Evolutionary conservation across 129 eudicot species (phyloP).

Genomic region (Dittrichia graveolens): DNA sequence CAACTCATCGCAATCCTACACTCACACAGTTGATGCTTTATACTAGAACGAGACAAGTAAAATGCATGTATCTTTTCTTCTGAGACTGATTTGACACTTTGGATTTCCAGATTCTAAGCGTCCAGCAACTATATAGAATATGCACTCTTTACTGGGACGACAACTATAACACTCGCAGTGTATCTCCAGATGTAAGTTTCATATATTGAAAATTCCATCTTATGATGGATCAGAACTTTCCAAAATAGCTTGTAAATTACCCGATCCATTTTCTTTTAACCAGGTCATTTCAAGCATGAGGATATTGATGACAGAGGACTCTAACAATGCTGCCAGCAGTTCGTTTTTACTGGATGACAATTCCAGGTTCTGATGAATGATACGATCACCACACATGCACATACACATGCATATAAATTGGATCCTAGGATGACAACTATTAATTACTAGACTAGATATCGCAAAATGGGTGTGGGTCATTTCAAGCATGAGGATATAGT

Average conservation of each 20-base stretch:
- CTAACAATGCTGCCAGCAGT: slow-evolving; percentile 70
- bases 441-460: not conserved
- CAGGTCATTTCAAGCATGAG: slow-evolving; percentile 96
- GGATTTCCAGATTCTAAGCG: slow-evolving; percentile 73
- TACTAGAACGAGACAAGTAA: too few species aligned
- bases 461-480: too few species aligned
- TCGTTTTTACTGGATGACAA: slow-evolving; percentile 87
- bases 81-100: slow-evolving; percentile 21
- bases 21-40: too few species aligned
- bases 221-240: not conserved
- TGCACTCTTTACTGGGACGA: slow-evolving; percentile 99
- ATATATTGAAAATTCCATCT: not conserved
- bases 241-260: not conserved
- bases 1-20: too few species aligned
- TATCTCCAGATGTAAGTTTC: slow-evolving; percentile 82
- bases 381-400: not conserved
- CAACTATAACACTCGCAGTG: slow-evolving; percentile 92
- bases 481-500: too few species aligned
- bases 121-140: slow-evolving; percentile 94
- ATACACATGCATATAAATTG: not conserved
- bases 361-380: slow-evolving; percentile 55
- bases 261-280: slow-evolving; percentile 2
- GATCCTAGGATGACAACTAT: not conserved
- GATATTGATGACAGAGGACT: slow-evolving; percentile 89
- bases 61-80: not conserved